Conservation (phyloP, 2,329 filamentous ascomycete genomes). For the Pseudogymnoascus sp. region DNA sequence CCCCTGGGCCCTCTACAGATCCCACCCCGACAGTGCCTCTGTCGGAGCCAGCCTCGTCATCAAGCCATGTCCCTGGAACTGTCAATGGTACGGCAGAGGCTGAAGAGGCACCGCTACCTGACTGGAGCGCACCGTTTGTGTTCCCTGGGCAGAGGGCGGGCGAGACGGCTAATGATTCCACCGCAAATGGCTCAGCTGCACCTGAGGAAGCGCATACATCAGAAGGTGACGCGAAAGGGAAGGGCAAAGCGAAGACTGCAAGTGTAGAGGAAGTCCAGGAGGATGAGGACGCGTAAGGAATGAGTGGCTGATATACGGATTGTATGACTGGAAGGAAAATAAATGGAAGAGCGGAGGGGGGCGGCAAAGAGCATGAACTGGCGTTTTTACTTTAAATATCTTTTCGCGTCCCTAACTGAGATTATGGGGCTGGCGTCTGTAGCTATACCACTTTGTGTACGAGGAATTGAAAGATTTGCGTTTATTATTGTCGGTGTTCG, state of each 20-base stretch:
- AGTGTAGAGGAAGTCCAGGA: neutral
- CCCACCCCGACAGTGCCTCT: neutral
- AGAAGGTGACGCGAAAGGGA: neutral
- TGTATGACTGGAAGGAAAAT: conserved; percentile 5
- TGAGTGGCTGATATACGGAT: neutral
- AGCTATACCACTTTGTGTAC: conserved; percentile 9
- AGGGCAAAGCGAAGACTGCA: neutral
- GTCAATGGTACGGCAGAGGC: neutral
- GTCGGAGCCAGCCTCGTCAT: neutral
- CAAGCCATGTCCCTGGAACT: neutral
- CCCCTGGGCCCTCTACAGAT: neutral
- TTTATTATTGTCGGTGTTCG: neutral
- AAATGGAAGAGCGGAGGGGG: neutral
- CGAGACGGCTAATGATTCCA: neutral
- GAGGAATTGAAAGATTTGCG: conserved; percentile 6
- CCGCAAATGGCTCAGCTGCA: neutral
- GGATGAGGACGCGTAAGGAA: neutral
- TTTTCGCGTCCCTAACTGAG: conserved; percentile 1
- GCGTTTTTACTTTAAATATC: neutral
- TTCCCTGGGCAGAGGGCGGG: neutral
- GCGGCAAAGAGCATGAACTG: conserved; percentile 1
- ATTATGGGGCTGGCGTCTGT: conserved; percentile 8
- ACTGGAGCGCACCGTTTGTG: conserved; percentile 1
- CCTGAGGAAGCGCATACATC: neutral
- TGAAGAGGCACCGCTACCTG: neutral